Base-by-base conservation (phyloP, 1,284 basidiomycete species). In the Malassezia furfur region DNA sequence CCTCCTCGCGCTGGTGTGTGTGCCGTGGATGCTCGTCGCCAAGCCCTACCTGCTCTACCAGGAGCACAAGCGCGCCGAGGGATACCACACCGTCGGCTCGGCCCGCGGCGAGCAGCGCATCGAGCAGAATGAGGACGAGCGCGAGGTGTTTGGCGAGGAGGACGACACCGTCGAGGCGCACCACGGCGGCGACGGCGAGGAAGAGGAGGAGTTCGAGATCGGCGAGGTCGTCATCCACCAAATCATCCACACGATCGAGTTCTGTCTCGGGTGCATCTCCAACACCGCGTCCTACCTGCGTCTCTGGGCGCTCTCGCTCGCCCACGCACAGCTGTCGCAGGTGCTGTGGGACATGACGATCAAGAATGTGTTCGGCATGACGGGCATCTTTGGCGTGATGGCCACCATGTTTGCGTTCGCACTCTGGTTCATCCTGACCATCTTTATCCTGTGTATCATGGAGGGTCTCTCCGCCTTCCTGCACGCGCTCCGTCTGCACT, bases 241-340 rank as follows among this genome's bases (percentile, higher is more conserved):
- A 76, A 81, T 94, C 62, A 98, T 98, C 44, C 61, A 70, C 60
- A 65, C 66, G 30, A 65, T 65, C 55, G 94, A 98, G 79, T 98
- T 96, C 80, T 96, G 93, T 75, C 83, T 98, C 36, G 85, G 91
- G 19, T 96, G 93, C 77, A 96, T 99, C 74, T 98, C 94, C 63
- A 96, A 99, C 78, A 99, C 94, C 2, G 94, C 93, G 8, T 96
- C 91, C 21, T 99, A 99, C 78, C 84, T 99, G 50, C 93, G 93
- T 78, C 81, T 99, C 36, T 99, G 93, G 93, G 94, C 94, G 21
- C 81, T 99, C 9, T 98, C 94, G 31, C 82, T 98, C 47, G 93
- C 93, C 8, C 93, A 99, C 78, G 91, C 94, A 12, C 94, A 98
- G 78, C 80, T 99, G 22, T 93, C 89, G 49, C 91, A 96, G 77